These are phyloP conservation scores for Cladosporium sp. DNA, from an alignment of 2,329 filamentous ascomycete species.

Conservation along the genomic window DNA sequence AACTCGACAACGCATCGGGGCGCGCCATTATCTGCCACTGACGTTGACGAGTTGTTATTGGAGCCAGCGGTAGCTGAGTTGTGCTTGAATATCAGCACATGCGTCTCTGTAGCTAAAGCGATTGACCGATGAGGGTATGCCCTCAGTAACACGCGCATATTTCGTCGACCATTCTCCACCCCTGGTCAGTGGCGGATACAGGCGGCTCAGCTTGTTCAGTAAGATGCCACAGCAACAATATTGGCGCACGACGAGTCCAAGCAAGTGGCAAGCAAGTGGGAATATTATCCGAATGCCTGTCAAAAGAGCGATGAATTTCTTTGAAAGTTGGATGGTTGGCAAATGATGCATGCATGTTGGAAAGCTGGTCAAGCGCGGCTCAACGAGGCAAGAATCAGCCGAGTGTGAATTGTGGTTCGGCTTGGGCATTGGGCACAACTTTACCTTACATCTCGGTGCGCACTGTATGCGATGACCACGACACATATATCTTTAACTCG, in stretches of 20 bases:
- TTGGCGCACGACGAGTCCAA: no score
- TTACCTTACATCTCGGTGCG: no score
- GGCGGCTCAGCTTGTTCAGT: not conserved
- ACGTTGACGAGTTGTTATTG: conserved; percentile 45
- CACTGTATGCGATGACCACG: no score
- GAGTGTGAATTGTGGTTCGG: not conserved
- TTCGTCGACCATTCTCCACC: conserved; percentile 6
- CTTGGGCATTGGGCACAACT: not conserved
- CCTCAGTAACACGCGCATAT: conserved; percentile 63
- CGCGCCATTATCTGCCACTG: conserved; percentile 35
- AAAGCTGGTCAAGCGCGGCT: not conserved
- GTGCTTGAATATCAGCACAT: conserved; percentile 81
- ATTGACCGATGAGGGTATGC: conserved; percentile 85
- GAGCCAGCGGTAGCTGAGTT: conserved; percentile 63
- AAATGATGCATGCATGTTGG: not conserved
- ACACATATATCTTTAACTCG: no score
- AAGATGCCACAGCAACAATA: not conserved
- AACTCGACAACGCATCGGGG: conserved; percentile 87
- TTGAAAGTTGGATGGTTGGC: not conserved
- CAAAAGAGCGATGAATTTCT: not conserved
- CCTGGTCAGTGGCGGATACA: not conserved
- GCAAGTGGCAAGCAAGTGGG: not conserved
- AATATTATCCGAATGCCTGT: not conserved
- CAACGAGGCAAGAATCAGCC: conserved; percentile 1
- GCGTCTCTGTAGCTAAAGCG: conserved; percentile 72